Evolutionary conservation across 2,329 filamentous ascomycete species (phyloP).

Genomic region (Xylariaceae sp.): DNA sequence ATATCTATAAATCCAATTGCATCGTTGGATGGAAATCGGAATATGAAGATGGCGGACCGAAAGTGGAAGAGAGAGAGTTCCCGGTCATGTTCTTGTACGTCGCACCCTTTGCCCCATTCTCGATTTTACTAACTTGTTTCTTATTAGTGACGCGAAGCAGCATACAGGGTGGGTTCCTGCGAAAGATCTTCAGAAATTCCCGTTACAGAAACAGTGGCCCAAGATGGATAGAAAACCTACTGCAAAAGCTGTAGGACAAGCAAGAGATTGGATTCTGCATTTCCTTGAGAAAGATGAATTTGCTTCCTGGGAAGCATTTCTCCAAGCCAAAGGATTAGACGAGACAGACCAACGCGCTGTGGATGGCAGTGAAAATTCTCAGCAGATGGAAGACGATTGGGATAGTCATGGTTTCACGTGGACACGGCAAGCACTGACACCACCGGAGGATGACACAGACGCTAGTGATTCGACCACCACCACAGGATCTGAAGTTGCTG

Average conservation of each 20-base stretch:
- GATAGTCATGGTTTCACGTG: no score
- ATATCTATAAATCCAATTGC: constrained; percentile 26
- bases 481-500: constrained; percentile 8
- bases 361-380: no score
- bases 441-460: constrained; percentile 5
- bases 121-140: neutral
- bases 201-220: no score
- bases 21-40: constrained; percentile 36
- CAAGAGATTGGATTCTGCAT: no score
- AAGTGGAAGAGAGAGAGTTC: constrained; percentile 34
- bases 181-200: constrained; percentile 15
- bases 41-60: constrained; percentile 33
- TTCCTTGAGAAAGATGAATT: constrained; percentile 25
- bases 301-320: constrained; percentile 22
- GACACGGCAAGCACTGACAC: neutral
- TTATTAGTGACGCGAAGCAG: constrained; percentile 22
- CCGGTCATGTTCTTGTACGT: constrained; percentile 36
- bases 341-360: constrained; percentile 14
- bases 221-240: no score
- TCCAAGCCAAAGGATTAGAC: constrained; percentile 9
- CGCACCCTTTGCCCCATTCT: neutral
- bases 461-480: constrained; percentile 2
- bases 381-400: no score
- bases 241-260: constrained; percentile 22
- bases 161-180: constrained; percentile 26